Percentiles rank a stretch among this genome's conserved stretches.
Conservation (phyloP, 2,329 filamentous ascomycete species). For the Penicillium italicum region DNA sequence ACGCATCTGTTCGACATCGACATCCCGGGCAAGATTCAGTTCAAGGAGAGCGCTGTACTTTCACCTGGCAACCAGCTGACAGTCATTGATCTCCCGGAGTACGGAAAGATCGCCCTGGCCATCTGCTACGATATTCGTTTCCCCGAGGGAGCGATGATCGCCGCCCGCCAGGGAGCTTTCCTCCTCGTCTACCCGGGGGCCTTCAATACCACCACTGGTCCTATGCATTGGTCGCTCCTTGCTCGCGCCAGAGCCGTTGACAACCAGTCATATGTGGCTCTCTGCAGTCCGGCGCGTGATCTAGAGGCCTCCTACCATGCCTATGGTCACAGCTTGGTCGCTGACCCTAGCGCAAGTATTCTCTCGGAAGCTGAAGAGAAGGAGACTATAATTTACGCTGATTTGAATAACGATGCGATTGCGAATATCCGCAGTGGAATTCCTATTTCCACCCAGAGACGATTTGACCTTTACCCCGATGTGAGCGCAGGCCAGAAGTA, state of each 20-base stretch:
- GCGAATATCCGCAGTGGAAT: slow-evolving; percentile 76
- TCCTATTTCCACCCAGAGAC: slow-evolving; percentile 75
- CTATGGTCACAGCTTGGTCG: slow-evolving; percentile 86
- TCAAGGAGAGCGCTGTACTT: slow-evolving; percentile 86
- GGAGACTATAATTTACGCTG: slow-evolving; percentile 71
- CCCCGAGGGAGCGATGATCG: slow-evolving; percentile 86
- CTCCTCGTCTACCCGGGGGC: slow-evolving; percentile 90
- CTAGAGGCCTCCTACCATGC: slow-evolving; percentile 75
- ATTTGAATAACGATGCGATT: slow-evolving; percentile 66
- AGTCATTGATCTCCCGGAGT: slow-evolving; percentile 79
- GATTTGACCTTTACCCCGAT: slow-evolving; percentile 95
- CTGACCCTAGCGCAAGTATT: slow-evolving; percentile 83
- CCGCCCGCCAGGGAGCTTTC: slow-evolving; percentile 81
- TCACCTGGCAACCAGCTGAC: slow-evolving; percentile 81
- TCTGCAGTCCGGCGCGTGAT: slow-evolving; percentile 89
- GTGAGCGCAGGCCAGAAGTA: slow-evolving; percentile 55
- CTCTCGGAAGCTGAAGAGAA: slow-evolving; percentile 72
- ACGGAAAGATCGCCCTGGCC: slow-evolving; percentile 79
- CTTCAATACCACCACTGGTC: slow-evolving; percentile 91
- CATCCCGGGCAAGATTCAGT: slow-evolving; percentile 90
- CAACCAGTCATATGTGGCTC: slow-evolving; percentile 88
- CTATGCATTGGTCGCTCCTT: slow-evolving; percentile 83
- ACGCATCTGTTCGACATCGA: slow-evolving; percentile 97
- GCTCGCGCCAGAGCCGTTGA: slow-evolving; percentile 82
- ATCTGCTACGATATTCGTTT: slow-evolving; percentile 99